Conservation (phyloP, 495 filamentous ascomycete species). For the Lasiosphaeria miniovina region DNA sequence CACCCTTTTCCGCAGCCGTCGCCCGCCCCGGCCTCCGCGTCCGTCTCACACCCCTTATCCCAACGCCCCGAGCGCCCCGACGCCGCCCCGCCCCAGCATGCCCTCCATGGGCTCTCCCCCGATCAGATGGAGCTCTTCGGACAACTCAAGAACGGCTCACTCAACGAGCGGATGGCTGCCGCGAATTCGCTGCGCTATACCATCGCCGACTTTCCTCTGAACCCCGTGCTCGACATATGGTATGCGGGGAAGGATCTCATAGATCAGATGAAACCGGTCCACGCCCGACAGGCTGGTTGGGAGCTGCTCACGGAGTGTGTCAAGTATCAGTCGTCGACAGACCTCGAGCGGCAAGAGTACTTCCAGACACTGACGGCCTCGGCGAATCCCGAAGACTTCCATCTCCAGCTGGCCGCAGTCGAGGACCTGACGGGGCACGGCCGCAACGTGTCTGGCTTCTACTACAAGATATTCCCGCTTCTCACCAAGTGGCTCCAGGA, state of each 20-base stretch:
- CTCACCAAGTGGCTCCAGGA: slow-evolving; percentile 56
- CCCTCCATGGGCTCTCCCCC: slow-evolving; percentile 34
- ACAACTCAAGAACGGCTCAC: slow-evolving; percentile 44
- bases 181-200: slow-evolving; percentile 53
- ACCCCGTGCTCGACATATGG: slow-evolving; percentile 59
- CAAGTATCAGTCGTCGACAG: slow-evolving; percentile 55
- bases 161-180: slow-evolving; percentile 51
- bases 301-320: slow-evolving; percentile 64
- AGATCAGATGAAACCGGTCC: slow-evolving; percentile 48
- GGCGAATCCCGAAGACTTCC: slow-evolving; percentile 55
- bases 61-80: slow-evolving; percentile 32
- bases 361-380: slow-evolving; percentile 56
- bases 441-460: slow-evolving; percentile 61
- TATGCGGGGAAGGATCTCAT: slow-evolving; percentile 62
- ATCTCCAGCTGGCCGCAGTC: slow-evolving; percentile 60
- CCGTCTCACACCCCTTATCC: slow-evolving; percentile 14
- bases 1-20: slow-evolving; percentile 25
- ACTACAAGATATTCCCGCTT: slow-evolving; percentile 57
- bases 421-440: slow-evolving; percentile 61
- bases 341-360: slow-evolving; percentile 62
- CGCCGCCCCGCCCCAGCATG: slow-evolving; percentile 13
- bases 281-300: slow-evolving; percentile 57
- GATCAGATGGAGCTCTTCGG: slow-evolving; percentile 44
- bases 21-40: slow-evolving; percentile 8
- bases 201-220: slow-evolving; percentile 56